These are phyloP conservation scores for Venturia aucupariae DNA, from an alignment of 2,329 filamentous ascomycete genomes.

Conservation along the genomic window DNA sequence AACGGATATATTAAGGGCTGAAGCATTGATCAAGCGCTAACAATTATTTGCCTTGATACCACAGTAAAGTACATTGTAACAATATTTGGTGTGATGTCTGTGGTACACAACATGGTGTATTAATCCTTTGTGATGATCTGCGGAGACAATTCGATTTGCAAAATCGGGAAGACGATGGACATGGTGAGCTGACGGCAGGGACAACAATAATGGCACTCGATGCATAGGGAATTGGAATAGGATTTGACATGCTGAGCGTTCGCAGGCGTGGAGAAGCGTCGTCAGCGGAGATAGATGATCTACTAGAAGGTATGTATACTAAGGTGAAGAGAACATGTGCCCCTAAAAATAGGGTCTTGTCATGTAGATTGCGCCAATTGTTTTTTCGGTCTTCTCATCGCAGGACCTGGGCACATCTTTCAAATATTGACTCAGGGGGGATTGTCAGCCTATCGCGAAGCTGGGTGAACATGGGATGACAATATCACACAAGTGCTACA, in stretches of 20 bases:
- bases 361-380: not conserved
- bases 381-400: not conserved
- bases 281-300: not conserved
- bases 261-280: not conserved
- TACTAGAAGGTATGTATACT: too few relatives aligned
- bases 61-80: not conserved
- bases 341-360: not conserved
- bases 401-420: not conserved
- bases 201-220: too few relatives aligned
- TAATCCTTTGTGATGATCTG: not conserved
- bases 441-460: not conserved
- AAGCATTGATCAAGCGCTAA: too few relatives aligned
- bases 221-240: too few relatives aligned
- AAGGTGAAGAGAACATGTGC: too few relatives aligned
- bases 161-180: not conserved
- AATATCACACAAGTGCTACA: not conserved
- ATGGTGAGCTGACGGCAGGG: not conserved
- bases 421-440: not conserved
- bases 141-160: not conserved
- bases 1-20: too few relatives aligned
- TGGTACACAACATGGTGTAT: not conserved
- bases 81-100: not conserved
- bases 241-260: too few relatives aligned
- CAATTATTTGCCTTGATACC: too few relatives aligned
- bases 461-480: not conserved